phyloP scores from a whole-genome alignment of 768 basidiomycete species.

The Lactarius vividus region DNA sequence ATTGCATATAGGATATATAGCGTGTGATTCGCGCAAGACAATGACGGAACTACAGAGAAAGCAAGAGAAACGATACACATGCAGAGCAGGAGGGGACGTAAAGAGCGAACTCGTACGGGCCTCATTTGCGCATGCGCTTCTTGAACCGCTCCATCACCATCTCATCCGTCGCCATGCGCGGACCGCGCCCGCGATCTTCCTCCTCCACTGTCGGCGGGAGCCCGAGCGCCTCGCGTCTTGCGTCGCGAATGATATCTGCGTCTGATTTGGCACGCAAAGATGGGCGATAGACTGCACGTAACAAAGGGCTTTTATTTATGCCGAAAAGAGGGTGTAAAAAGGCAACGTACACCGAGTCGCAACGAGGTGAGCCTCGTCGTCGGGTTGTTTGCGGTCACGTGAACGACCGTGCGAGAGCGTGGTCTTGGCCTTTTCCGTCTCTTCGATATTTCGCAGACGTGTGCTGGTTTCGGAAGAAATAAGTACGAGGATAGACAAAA shows the following conservation, averaged over 20 bases:
- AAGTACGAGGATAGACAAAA: no score
- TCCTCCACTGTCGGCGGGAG: conserved; percentile 53
- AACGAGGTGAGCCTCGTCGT: conserved; percentile 80
- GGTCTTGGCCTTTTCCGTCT: conserved; percentile 95
- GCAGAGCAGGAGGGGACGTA: not conserved
- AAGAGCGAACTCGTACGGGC: not conserved
- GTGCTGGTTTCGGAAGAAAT: conserved; percentile 46
- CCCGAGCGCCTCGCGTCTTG: conserved; percentile 84
- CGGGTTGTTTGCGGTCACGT: conserved; percentile 47
- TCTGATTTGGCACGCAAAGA: conserved; percentile 83
- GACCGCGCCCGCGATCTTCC: conserved; percentile 41
- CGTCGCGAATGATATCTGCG: conserved; percentile 82
- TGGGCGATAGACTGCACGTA: conserved; percentile 72
- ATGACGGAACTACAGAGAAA: not conserved
- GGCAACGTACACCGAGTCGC: conserved; percentile 75
- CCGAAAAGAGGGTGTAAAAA: conserved; percentile 15
- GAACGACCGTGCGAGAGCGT: conserved; percentile 72
- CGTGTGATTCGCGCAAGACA: not conserved
- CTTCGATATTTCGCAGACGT: conserved; percentile 92
- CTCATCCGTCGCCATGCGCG: conserved; percentile 90
- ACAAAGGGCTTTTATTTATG: not conserved
- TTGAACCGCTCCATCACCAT: conserved; percentile 96
- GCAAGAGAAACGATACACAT: not conserved
- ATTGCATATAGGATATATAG: not conserved
- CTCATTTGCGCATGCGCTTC: conserved; percentile 84